phyloP scores from a whole-genome alignment of 768 basidiomycete genomes.

The Naganishia kalamii region DNA sequence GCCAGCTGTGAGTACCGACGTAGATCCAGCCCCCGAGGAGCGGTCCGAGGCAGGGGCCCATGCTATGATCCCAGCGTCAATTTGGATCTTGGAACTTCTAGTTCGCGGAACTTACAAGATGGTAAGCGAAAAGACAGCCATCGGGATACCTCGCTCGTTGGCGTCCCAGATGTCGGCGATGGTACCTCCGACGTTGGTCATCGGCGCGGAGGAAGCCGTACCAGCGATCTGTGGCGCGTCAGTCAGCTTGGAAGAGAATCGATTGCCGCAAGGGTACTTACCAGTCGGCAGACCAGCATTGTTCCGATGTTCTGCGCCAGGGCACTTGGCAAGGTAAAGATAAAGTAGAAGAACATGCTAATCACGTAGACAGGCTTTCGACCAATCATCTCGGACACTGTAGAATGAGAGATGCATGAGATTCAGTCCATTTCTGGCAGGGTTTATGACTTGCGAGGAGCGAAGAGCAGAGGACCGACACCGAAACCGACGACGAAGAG shows the following conservation, averaged over 20 bases:
- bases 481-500: slow-evolving; percentile 38
- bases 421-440: not conserved
- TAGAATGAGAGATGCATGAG: not conserved
- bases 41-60: slow-evolving; percentile 33
- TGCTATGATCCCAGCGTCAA: too few relatives aligned
- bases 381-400: slow-evolving; percentile 37
- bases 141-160: slow-evolving; percentile 40
- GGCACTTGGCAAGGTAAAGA: slow-evolving; percentile 45
- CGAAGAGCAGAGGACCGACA: slow-evolving; percentile 44
- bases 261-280: not conserved
- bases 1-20: slow-evolving; percentile 28
- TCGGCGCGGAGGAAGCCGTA: slow-evolving; percentile 35
- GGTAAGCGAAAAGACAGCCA: slow-evolving; percentile 39
- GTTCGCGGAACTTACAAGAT: slow-evolving; percentile 30
- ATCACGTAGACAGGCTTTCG: slow-evolving; percentile 35
- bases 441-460: slow-evolving; percentile 29
- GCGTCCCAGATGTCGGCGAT: slow-evolving; percentile 39
- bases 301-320: slow-evolving; percentile 38
- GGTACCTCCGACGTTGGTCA: slow-evolving; percentile 37
- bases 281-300: slow-evolving; percentile 37
- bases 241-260: not conserved
- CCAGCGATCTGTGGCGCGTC: slow-evolving; percentile 32
- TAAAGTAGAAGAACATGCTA: slow-evolving; percentile 35
- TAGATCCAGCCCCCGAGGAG: slow-evolving; percentile 34
- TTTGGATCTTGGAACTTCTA: too few relatives aligned